phyloP scores from a whole-genome alignment of 768 basidiomycete genomes.

The Suillus subaureus region DNA sequence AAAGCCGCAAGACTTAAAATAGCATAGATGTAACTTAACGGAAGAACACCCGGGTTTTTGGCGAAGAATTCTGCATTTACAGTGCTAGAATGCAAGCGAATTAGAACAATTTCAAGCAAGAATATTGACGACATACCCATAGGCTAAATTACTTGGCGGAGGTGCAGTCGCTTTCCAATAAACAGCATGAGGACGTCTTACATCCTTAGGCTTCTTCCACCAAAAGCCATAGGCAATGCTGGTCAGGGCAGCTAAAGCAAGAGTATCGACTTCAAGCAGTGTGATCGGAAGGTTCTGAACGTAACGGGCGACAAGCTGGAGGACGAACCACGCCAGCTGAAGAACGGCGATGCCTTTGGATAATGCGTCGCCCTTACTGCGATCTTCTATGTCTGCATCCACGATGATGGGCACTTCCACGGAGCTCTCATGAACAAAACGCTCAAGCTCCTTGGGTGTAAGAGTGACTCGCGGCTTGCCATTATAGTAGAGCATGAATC shows the following conservation, averaged over 20 bases:
- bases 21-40: not conserved
- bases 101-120: not conserved
- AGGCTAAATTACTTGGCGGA: not conserved
- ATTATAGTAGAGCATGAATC: slow-evolving; percentile 17
- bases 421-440: not conserved
- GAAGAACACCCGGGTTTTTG: not conserved
- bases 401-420: slow-evolving; percentile 8
- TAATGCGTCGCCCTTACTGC: slow-evolving; percentile 36
- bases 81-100: not conserved
- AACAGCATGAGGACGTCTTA: slow-evolving; percentile 19
- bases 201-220: slow-evolving; percentile 43
- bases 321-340: slow-evolving; percentile 40
- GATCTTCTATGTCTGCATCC: slow-evolving; percentile 22
- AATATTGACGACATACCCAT: not conserved
- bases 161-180: not conserved
- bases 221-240: slow-evolving; percentile 35
- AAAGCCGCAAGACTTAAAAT: not conserved
- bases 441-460: not conserved
- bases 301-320: slow-evolving; percentile 31
- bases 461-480: slow-evolving; percentile 7
- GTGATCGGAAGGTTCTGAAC: slow-evolving; percentile 31
- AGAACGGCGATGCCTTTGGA: slow-evolving; percentile 36
- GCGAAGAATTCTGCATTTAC: too few species aligned
- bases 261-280: slow-evolving; percentile 38
- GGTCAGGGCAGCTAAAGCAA: slow-evolving; percentile 36